Percentiles rank a stretch among this genome's conserved stretches.
Conservation (phyloP, 2,329 filamentous ascomycete species). For the Ophiostoma sp. region DNA sequence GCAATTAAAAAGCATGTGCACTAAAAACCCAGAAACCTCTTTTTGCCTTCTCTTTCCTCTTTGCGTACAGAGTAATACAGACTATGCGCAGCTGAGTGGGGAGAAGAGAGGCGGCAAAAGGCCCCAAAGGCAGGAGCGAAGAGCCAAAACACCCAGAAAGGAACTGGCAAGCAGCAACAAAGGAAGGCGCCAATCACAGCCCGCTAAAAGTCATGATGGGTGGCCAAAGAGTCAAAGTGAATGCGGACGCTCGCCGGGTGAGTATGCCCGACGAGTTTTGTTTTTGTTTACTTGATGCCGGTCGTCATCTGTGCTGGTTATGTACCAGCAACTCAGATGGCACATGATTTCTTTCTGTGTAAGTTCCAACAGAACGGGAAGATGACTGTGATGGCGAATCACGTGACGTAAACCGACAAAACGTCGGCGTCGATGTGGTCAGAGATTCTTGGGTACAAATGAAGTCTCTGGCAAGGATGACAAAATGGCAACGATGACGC, state of each 20-base stretch:
- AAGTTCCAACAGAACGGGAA: neutral
- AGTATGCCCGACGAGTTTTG: neutral
- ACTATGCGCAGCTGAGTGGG: neutral
- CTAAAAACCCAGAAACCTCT: neutral
- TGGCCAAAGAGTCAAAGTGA: neutral
- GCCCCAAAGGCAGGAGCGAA: conserved; percentile 15
- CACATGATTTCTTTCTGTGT: neutral
- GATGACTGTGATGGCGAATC: conserved; percentile 8
- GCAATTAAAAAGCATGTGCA: conserved; percentile 6
- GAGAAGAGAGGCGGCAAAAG: conserved; percentile 20
- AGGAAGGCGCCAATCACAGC: conserved; percentile 21
- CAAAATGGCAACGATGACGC: neutral
- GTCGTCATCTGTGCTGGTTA: too few relatives aligned
- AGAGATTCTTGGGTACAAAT: neutral
- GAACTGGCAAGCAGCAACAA: conserved; percentile 1
- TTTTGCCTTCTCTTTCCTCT: neutral
- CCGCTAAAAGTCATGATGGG: neutral
- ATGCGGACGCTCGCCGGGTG: neutral
- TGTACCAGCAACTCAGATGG: neutral
- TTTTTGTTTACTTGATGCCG: neutral
- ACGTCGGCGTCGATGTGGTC: neutral
- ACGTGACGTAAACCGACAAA: neutral
- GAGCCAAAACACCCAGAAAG: neutral
- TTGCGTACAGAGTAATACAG: neutral
- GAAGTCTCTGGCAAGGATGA: neutral